Percentiles rank a stretch among this genome's conserved stretches.
Evolutionary conservation across 108 stramenopile species (phyloP).

Genomic region (Nannochloropsis gaditana): DNA sequence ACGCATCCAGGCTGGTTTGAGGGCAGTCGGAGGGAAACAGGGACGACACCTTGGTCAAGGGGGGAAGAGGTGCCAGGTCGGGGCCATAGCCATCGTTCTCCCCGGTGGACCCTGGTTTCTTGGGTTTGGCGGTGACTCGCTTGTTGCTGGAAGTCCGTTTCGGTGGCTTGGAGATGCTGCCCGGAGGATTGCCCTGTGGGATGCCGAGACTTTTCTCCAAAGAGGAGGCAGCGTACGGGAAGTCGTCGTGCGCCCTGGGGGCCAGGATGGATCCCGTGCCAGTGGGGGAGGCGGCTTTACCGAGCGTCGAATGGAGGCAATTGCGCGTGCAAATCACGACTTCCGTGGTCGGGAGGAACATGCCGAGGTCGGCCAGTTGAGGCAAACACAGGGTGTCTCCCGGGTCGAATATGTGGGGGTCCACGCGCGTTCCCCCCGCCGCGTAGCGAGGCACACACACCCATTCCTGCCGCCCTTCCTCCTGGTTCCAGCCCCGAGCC

Average conservation of each 20-base stretch:
- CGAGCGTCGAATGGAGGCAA: neutral
- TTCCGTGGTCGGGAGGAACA: constrained; percentile 6
- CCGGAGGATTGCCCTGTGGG: neutral
- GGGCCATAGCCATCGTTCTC: neutral
- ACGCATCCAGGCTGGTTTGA: neutral
- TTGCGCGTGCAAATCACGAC: neutral
- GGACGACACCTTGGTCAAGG: neutral
- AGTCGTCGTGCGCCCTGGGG: neutral
- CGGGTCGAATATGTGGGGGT: neutral
- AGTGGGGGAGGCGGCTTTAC: neutral
- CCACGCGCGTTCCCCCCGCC: neutral
- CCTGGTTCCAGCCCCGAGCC: neutral
- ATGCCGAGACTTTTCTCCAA: neutral
- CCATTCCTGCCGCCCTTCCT: neutral
- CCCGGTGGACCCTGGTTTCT: neutral
- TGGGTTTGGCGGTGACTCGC: neutral
- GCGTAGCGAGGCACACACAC: neutral
- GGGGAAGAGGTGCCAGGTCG: neutral
- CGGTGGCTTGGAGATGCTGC: no score
- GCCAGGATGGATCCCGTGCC: neutral
- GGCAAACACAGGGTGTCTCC: neutral
- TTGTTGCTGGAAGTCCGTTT: neutral
- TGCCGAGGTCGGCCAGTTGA: neutral
- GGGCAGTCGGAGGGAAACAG: neutral
- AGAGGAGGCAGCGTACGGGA: neutral